Conservation (phyloP, 192 early-diverging fungal genomes). For the Rhizophlyctis rosea region DNA sequence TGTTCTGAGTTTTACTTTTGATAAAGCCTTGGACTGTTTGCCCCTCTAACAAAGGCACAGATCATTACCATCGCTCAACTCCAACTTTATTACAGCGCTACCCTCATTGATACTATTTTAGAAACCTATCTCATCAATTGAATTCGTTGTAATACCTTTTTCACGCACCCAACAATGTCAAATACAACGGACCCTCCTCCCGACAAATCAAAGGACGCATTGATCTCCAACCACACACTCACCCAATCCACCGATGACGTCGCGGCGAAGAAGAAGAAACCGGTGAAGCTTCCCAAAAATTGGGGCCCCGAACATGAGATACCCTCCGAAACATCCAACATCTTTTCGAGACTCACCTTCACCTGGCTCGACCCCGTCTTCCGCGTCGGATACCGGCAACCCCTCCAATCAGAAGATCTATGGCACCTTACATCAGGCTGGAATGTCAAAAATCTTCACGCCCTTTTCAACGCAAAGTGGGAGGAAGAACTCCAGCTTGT, state of each 20-base stretch:
- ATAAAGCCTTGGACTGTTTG: too few species aligned
- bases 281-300: constrained; percentile 11
- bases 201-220: too few species aligned
- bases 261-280: neutral
- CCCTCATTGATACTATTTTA: too few species aligned
- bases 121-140: too few species aligned
- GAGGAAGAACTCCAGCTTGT: constrained; percentile 19
- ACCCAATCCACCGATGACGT: neutral
- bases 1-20: too few species aligned
- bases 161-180: too few species aligned
- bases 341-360: constrained; percentile 36
- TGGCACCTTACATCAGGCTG: constrained; percentile 37
- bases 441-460: constrained; percentile 26
- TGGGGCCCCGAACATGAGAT: constrained; percentile 8
- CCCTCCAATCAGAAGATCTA: constrained; percentile 59
- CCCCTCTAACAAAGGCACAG: too few species aligned
- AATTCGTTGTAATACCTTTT: too few species aligned
- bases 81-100: too few species aligned
- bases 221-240: too few species aligned
- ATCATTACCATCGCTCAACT: too few species aligned
- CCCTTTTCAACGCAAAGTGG: constrained; percentile 39
- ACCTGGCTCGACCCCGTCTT: constrained; percentile 62
- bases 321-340: constrained; percentile 18
- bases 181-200: too few species aligned
- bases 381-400: constrained; percentile 47